phyloP scores from a whole-genome alignment of 2,329 filamentous ascomycete species.

The Aureobasidium subglaciale region DNA sequence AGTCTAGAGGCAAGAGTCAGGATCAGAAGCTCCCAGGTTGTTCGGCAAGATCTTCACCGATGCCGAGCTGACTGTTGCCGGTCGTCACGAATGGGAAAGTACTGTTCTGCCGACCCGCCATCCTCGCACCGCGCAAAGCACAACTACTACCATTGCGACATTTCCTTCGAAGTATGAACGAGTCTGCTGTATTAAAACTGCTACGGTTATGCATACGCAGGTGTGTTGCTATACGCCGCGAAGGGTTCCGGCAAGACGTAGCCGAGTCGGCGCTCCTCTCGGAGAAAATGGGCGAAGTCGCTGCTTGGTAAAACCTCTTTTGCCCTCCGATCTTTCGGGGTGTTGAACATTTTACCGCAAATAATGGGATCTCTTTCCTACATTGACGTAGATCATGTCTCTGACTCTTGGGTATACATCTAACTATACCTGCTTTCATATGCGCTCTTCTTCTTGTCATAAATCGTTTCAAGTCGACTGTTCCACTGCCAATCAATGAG shows the following conservation, averaged over 20 bases:
- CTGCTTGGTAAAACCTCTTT: not conserved
- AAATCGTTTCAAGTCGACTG: not conserved
- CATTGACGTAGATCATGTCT: not conserved
- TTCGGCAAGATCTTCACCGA: not conserved
- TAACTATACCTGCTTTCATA: not conserved
- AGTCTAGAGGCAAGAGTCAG: too few relatives aligned
- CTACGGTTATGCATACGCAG: too few relatives aligned
- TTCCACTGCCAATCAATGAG: not conserved
- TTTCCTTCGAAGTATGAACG: too few relatives aligned
- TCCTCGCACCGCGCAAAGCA: not conserved
- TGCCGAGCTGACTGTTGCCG: not conserved
- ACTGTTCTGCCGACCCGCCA: not conserved
- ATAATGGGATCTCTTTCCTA: not conserved
- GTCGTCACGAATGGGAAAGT: not conserved
- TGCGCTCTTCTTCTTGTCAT: not conserved
- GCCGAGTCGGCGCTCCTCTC: not conserved
- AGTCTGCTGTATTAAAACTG: too few relatives aligned
- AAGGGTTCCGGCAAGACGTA: not conserved
- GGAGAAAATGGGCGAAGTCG: constrained; percentile 6
- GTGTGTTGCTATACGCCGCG: not conserved
- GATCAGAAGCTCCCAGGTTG: not conserved
- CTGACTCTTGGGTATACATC: not conserved
- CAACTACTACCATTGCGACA: not conserved
- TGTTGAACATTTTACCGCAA: not conserved
- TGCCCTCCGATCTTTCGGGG: not conserved